Percentiles rank a stretch among this genome's conserved stretches.
Conservation (phyloP, 1,284 basidiomycete species). For the Microbotryum silenes-acaulis region DNA sequence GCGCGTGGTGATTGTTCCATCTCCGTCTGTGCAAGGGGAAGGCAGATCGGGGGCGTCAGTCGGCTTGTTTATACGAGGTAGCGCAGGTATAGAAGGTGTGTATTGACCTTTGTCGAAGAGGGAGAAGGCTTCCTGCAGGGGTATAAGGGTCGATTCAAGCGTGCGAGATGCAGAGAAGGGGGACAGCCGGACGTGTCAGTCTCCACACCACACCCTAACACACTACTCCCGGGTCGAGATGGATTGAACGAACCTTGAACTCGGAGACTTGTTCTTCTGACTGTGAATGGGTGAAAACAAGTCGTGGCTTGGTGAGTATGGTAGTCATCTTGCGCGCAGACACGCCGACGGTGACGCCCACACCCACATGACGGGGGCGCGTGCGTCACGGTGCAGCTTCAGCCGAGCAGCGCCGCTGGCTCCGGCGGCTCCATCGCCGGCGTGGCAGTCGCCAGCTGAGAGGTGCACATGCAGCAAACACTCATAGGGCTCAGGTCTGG, state of each 20-base stretch:
- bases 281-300: not conserved
- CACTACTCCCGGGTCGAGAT: not conserved
- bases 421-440: too few species aligned
- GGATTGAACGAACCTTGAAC: not conserved
- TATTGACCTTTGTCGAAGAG: slow-evolving; percentile 32
- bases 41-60: not conserved
- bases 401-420: too few species aligned
- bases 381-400: too few species aligned
- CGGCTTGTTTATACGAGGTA: not conserved
- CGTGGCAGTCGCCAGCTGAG: too few species aligned
- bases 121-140: slow-evolving; percentile 26
- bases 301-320: too few species aligned
- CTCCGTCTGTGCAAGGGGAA: slow-evolving; percentile 57
- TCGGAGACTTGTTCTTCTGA: slow-evolving; percentile 27
- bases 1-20: slow-evolving; percentile 92
- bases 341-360: too few species aligned
- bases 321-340: too few species aligned
- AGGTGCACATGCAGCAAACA: too few species aligned
- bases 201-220: too few species aligned
- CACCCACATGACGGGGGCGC: too few species aligned
- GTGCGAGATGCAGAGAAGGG: not conserved
- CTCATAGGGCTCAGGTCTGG: too few species aligned
- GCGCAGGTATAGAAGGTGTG: not conserved
- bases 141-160: not conserved
- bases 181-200: too few species aligned